Conservation (phyloP, 2,329 filamentous ascomycete species). For the Trichocomaceae sp. region DNA sequence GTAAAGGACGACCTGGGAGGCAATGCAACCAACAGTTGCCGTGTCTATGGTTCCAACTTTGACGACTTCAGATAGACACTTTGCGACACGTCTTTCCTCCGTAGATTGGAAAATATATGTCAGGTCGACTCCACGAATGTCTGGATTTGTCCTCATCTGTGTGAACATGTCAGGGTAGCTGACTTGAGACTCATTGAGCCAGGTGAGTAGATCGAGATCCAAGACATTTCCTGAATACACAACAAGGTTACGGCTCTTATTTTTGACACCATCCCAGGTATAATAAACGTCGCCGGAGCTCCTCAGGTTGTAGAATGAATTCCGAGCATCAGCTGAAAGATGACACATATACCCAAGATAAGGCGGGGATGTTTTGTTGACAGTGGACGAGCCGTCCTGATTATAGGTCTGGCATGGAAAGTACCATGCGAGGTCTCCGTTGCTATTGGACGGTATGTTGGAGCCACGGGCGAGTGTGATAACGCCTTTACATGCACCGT, state of each 20-base stretch:
- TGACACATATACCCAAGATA: conserved; percentile 88
- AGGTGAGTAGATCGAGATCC: conserved; percentile 78
- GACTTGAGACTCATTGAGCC: conserved; percentile 83
- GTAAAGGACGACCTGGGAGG: conserved; percentile 93
- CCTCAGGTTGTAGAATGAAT: conserved; percentile 66
- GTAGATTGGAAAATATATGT: conserved; percentile 79
- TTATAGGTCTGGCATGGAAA: conserved; percentile 90
- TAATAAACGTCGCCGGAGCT: conserved; percentile 85
- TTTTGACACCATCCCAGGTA: conserved; percentile 89
- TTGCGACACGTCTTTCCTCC: conserved; percentile 70
- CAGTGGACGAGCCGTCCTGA: conserved; percentile 77
- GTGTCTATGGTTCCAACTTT: conserved; percentile 95
- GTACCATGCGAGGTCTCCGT: conserved; percentile 84
- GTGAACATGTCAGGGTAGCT: conserved; percentile 69
- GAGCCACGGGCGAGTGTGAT: conserved; percentile 67
- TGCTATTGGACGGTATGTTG: conserved; percentile 68
- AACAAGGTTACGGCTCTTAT: conserved; percentile 79
- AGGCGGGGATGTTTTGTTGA: conserved; percentile 66
- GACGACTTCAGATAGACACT: conserved; percentile 88
- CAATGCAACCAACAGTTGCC: conserved; percentile 93
- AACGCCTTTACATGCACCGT: conserved; percentile 87
- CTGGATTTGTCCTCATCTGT: conserved; percentile 63
- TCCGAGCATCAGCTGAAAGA: conserved; percentile 61
- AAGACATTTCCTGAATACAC: conserved; percentile 93
- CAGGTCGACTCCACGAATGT: conserved; percentile 75